phyloP scores from a whole-genome alignment of 2,329 filamentous ascomycete species.

The Neonectria neomacrospora region DNA sequence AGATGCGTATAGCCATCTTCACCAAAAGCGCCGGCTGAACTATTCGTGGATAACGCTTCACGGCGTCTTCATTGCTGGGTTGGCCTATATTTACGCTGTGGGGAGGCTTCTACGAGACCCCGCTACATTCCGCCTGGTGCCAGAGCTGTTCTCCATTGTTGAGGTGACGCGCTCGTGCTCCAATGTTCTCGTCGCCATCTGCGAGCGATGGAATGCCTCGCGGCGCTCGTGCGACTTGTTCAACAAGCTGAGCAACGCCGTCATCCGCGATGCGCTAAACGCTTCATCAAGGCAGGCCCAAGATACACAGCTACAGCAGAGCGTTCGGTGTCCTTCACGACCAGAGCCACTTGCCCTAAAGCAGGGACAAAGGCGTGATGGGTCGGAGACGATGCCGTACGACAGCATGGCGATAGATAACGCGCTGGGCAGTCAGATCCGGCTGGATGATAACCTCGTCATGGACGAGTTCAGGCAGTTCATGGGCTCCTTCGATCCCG shows the following conservation, averaged over 20 bases:
- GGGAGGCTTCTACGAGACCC: conserved; percentile 8
- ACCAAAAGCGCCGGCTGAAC: conserved; percentile 20
- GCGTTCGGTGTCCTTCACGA: not conserved
- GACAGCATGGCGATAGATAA: too few relatives aligned
- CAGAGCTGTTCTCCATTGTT: conserved; percentile 9
- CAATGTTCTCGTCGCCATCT: conserved; percentile 19
- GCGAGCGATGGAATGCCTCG: conserved; percentile 23
- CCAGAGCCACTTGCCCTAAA: not conserved
- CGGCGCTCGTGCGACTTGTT: conserved; percentile 22
- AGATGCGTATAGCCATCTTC: conserved; percentile 16
- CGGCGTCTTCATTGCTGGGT: conserved; percentile 18
- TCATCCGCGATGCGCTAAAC: conserved; percentile 10
- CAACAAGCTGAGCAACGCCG: conserved; percentile 11
- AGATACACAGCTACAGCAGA: not conserved
- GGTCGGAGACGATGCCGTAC: too few relatives aligned
- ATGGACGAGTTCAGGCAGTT: conserved; percentile 19
- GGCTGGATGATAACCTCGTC: conserved; percentile 10
- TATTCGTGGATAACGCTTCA: conserved; percentile 28
- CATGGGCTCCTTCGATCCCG: conserved; percentile 7
- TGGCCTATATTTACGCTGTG: conserved; percentile 15
- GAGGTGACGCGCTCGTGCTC: conserved; percentile 16
- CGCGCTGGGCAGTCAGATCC: not conserved
- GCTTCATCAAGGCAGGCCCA: not conserved
- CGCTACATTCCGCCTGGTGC: not conserved
- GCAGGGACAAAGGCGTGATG: too few relatives aligned